Evolutionary conservation across 306 rosid species (phyloP), one percentile per base, ranked within the genome.

Genomic region (Aeschynomene evenia): DNA sequence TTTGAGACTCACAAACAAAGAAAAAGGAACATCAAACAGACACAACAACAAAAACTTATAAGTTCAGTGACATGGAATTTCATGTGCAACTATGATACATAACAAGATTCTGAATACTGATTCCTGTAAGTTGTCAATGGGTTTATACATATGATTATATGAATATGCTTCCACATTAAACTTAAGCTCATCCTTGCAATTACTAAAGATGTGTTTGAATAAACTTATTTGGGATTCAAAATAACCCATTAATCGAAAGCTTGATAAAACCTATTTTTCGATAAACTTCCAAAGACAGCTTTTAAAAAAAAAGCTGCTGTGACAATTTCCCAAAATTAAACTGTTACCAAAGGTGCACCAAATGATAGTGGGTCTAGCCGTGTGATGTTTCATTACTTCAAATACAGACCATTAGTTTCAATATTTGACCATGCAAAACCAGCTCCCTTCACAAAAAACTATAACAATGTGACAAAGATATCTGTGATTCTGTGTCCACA

Each of bases 11-110:
- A 65, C 42, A 64, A 23, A 39, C 52, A 66, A 71, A 51, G 9
- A 20, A 49, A 36, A 18, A 59, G 43, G 64, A 46, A 53, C 68
- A 46, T 45, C 28, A 42, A 60, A 37, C 23, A 28, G 37, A 74
- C 33, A 20, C 39, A 59, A 14, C 58, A 24, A 40, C 13, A 57
- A 63, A 43, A 56, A 26, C 59, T 66, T 67, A 43, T 34, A 29
- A 13, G 66, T 23, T 76, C 31, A 59, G 57, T 57, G 57, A 51
- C 56, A 69, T 48, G 54, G 48, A 73, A 26, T 40, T 70, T 16
- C 16, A 23, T 20, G 22, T 49, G 34, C 36, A 54, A 64, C 22
- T 57, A 34, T 14, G 43, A 51, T 12, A 66, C 6, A 48, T 57
- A 52, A 29, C 14, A 26, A 52, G 62, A 21, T 66, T 60, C 63